These are phyloP conservation scores for Penium margaritaceum DNA, from an alignment of 139 green algal genomes.

Conservation along the genomic window DNA sequence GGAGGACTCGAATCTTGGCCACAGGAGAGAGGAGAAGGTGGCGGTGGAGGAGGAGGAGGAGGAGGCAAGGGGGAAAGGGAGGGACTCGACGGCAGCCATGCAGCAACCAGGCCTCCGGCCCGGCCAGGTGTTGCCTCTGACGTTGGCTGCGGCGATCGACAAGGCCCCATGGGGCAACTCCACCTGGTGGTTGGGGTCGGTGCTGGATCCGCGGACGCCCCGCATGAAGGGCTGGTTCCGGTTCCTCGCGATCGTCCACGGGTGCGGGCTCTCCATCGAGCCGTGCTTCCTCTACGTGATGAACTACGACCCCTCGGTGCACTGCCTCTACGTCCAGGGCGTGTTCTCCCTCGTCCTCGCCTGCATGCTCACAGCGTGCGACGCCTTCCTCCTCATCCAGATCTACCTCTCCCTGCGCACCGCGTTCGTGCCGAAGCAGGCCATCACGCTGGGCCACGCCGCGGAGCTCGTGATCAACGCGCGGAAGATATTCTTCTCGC, in stretches of 20 bases:
- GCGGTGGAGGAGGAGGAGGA: too few species aligned
- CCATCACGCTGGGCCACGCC: not conserved
- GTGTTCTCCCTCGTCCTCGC: not conserved
- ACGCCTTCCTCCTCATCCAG: slow-evolving; percentile 3
- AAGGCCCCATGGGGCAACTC: not conserved
- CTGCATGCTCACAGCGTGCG: not conserved
- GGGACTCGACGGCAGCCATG: too few species aligned
- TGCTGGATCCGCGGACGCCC: not conserved
- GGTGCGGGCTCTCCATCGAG: not conserved
- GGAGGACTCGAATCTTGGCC: too few species aligned
- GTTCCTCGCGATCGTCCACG: not conserved
- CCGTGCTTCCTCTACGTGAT: slow-evolving; percentile 9
- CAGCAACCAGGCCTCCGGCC: too few species aligned
- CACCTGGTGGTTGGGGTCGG: slow-evolving; percentile 8
- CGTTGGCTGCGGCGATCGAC: too few species aligned
- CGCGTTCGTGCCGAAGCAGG: not conserved
- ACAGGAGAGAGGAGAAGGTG: too few species aligned
- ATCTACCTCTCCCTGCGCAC: not conserved
- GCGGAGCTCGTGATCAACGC: not conserved
- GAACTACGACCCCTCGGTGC: not conserved
- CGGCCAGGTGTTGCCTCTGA: too few species aligned
- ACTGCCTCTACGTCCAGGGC: slow-evolving; percentile 22
- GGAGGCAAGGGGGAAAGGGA: too few species aligned
- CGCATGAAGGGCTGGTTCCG: not conserved
- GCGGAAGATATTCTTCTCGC: not conserved